A percentile compares a stretch with the other conserved stretches of the same genome.
phyloP scores from a whole-genome alignment of 129 eudicot genomes.

The Flaveria linearis region DNA sequence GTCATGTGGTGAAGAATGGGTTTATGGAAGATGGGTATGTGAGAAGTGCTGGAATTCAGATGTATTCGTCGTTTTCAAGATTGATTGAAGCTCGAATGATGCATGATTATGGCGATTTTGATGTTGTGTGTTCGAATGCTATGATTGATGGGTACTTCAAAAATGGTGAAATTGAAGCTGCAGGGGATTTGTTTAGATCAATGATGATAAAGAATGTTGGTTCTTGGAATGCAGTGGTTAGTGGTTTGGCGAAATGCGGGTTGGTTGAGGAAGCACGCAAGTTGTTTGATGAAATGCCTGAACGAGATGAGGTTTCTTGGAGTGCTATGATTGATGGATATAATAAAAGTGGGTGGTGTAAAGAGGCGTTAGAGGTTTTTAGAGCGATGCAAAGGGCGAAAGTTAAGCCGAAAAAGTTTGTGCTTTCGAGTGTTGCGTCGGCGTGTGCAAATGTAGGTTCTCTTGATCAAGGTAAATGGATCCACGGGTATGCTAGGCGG shows the following conservation, averaged over 20 bases:
- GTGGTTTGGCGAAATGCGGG: slow-evolving; percentile 46
- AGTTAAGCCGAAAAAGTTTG: slow-evolving; percentile 43
- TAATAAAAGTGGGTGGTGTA: slow-evolving; percentile 44
- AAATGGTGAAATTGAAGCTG: slow-evolving; percentile 47
- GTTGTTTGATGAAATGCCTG: slow-evolving; percentile 50
- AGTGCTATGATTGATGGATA: slow-evolving; percentile 73
- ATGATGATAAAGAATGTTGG: slow-evolving; percentile 38
- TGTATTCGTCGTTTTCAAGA: slow-evolving; percentile 51
- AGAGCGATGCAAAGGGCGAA: slow-evolving; percentile 45
- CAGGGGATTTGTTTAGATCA: slow-evolving; percentile 37
- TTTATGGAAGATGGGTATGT: slow-evolving; percentile 53
- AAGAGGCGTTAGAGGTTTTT: slow-evolving; percentile 51
- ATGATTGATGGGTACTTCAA: slow-evolving; percentile 68
- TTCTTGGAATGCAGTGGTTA: slow-evolving; percentile 63
- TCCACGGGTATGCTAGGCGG: slow-evolving; percentile 46
- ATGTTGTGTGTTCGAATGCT: slow-evolving; percentile 60
- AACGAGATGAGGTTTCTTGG: slow-evolving; percentile 61
- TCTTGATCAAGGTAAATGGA: slow-evolving; percentile 68
- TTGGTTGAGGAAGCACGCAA: slow-evolving; percentile 47
- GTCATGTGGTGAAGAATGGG: slow-evolving; percentile 53
- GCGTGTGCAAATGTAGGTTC: slow-evolving; percentile 66
- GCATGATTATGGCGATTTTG: slow-evolving; percentile 44
- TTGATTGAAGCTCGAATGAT: slow-evolving; percentile 47
- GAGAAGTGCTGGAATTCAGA: slow-evolving; percentile 57
- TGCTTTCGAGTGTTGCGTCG: slow-evolving; percentile 55